These are phyloP conservation scores for Scolecobasidium constrictum DNA, from an alignment of 2,329 filamentous ascomycete genomes.

Conservation along the genomic window DNA sequence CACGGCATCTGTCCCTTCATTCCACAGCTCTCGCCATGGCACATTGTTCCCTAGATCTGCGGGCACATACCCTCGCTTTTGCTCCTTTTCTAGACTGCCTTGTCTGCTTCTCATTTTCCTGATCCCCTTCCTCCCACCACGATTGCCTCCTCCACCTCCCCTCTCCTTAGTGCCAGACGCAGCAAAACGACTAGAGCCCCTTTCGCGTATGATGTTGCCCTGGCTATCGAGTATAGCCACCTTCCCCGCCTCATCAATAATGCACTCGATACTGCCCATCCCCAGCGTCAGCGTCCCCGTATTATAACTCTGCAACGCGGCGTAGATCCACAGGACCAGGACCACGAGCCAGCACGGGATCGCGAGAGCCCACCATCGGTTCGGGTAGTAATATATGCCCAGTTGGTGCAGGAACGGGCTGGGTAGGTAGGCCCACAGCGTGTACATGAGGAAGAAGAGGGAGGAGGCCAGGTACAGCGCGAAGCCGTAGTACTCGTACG, in stretches of 20 bases:
- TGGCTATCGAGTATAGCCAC: constrained; percentile 70
- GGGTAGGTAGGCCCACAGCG: constrained; percentile 82
- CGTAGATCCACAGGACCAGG: constrained; percentile 82
- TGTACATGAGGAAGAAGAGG: constrained; percentile 62
- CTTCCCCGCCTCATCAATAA: constrained; percentile 84
- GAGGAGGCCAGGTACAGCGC: constrained; percentile 87
- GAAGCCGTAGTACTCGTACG: constrained; percentile 99
- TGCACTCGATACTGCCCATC: constrained; percentile 69
- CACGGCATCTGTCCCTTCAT: constrained; percentile 86
- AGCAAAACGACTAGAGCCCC: constrained; percentile 16
- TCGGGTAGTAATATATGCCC: constrained; percentile 93
- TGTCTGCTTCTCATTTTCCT: constrained; percentile 24
- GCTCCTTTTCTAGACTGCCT: constrained; percentile 18
- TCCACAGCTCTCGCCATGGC: constrained; percentile 80
- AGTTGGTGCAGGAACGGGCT: constrained; percentile 84
- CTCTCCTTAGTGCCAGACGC: constrained; percentile 20
- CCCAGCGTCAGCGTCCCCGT: constrained; percentile 77
- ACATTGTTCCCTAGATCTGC: constrained; percentile 31
- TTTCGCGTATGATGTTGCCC: constrained; percentile 41
- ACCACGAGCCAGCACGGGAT: constrained; percentile 86
- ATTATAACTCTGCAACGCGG: constrained; percentile 85
- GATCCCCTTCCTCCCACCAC: constrained; percentile 27
- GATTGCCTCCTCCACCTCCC: constrained; percentile 28
- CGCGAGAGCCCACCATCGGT: constrained; percentile 94
- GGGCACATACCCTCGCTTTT: constrained; percentile 26